Evolutionary conservation across 2,329 filamentous ascomycete genomes (phyloP).

Genomic region (Aspergillus vadensis): DNA sequence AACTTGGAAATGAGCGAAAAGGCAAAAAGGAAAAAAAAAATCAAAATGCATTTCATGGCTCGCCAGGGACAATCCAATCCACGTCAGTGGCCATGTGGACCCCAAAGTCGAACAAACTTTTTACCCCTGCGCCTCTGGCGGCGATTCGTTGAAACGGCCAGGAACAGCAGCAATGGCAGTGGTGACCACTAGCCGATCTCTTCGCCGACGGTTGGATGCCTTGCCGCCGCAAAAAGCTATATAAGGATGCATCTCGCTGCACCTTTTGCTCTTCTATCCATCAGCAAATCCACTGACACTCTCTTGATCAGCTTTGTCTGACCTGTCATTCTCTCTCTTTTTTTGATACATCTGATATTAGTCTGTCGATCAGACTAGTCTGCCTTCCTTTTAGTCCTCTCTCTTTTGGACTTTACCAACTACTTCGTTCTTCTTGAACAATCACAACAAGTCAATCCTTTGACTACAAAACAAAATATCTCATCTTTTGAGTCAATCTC

Average conservation of each 20-base stretch:
- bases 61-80: constrained; percentile 3
- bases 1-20: neutral
- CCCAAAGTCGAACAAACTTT: neutral
- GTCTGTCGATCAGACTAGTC: constrained; percentile 27
- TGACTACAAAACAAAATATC: too few species aligned
- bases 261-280: constrained; percentile 4
- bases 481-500: constrained; percentile 5
- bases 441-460: neutral
- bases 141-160: neutral
- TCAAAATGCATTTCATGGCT: neutral
- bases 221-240: constrained; percentile 1
- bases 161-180: neutral
- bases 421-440: neutral
- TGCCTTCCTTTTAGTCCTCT: constrained; percentile 12
- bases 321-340: constrained; percentile 14
- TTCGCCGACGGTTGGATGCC: constrained; percentile 1
- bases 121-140: constrained; percentile 4
- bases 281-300: constrained; percentile 21
- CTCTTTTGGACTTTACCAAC: constrained; percentile 1
- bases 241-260: neutral
- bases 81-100: constrained; percentile 3
- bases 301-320: constrained; percentile 17
- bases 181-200: neutral
- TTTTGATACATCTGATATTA: constrained; percentile 22
- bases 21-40: too few species aligned